Evolutionary conservation across 1,284 basidiomycete genomes (phyloP).

Genomic region (Earliella scabrosa): DNA sequence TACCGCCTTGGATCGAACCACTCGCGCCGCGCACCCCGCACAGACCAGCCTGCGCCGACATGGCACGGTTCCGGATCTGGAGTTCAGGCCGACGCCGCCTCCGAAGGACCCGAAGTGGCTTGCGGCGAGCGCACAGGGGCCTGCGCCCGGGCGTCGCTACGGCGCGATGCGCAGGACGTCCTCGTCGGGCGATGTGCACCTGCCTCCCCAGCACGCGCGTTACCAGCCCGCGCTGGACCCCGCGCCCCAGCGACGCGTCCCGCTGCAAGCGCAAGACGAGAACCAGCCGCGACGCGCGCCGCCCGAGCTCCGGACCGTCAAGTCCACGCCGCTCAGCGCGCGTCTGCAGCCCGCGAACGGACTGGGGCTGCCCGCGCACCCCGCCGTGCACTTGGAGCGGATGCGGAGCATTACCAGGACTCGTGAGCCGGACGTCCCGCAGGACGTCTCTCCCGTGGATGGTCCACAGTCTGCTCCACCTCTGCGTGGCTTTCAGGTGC

Average conservation of each 20-base stretch:
- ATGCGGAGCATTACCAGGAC: slow-evolving; percentile 1
- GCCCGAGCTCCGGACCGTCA: slow-evolving; percentile 7
- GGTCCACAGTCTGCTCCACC: slow-evolving; percentile 6
- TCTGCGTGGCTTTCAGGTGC: background rate
- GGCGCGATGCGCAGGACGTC: slow-evolving; percentile 8
- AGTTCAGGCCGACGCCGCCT: background rate
- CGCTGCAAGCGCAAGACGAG: background rate
- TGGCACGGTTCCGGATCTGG: background rate
- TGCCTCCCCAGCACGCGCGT: slow-evolving; percentile 4
- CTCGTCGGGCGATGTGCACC: slow-evolving; percentile 9
- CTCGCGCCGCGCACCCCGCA: background rate
- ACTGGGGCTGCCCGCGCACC: background rate
- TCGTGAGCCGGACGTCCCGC: slow-evolving; percentile 15
- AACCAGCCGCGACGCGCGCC: slow-evolving; percentile 2
- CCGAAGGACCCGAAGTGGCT: slow-evolving; percentile 1
- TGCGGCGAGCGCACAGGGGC: background rate
- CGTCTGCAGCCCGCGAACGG: background rate
- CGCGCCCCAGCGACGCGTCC: no score
- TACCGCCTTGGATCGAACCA: background rate
- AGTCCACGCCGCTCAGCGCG: slow-evolving; percentile 11
- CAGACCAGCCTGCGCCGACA: background rate
- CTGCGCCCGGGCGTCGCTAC: background rate
- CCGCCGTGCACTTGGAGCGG: background rate
- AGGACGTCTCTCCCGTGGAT: slow-evolving; percentile 15
- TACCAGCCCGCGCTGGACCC: no score